Evolutionary conservation across 176 grass and related monocot genomes (phyloP), one percentile per base, ranked within the genome.

Genomic region (Carex littledalei): DNA sequence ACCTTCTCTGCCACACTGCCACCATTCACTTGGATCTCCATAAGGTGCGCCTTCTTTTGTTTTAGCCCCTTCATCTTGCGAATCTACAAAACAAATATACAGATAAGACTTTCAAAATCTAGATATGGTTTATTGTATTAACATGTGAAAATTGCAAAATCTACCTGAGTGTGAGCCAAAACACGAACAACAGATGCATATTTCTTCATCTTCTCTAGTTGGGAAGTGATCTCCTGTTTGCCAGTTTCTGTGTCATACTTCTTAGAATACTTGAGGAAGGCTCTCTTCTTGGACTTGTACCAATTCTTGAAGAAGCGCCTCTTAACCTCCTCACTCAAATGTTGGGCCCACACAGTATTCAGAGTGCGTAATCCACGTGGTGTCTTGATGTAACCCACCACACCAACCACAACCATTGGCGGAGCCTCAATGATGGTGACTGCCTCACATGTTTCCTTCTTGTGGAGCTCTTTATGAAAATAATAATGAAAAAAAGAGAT

Each of bases 141-240:
- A 50, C 18, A 74, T 47, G 70, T 13, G 0, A 80, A 59, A 62
- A n/a, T 34, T 62, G 61, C 11, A 79, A 79, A 57, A 57, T 54
- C 11, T 6, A 97, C 94, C 92, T 97, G 94, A 26, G 94, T 97
- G 73, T 97, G 94, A 67, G 84, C 92, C 0, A 97, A 89, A 14
- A 97, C 90, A 81, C 94, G 89, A 70, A 97, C 29, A 85, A 97
- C 87, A 47, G 92, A 90, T 45, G 86, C 92, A 76, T 97, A 94
- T 63, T 97, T 97, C 72, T 97, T 94, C 89, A 97, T 97, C 87
- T 97, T 97, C 59, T 97, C 94, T 76, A 94, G 89, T 69, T 94
- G 87, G 17, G 88, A 6, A n/a, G 86, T 84, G 6, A 97, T 92
- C 81, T 97, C 94, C 54, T 92, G 91, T 86, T 97, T 97, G 56